phyloP scores from a whole-genome alignment of 148 eudicot species.

The Rhododendron kiyosumense region DNA sequence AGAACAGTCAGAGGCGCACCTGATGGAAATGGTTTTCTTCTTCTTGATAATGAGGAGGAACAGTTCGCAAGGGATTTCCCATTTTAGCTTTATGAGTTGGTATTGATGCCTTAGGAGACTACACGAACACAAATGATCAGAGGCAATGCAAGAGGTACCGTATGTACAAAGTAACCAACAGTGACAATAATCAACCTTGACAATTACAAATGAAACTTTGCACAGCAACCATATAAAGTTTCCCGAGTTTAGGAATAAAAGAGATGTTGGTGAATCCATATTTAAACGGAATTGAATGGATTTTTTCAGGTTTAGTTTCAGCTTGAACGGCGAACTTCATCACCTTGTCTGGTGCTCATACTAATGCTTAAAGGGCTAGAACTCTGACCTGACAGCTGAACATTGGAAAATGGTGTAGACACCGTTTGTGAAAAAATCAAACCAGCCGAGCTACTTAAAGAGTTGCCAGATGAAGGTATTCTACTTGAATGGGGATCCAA shows the following conservation, averaged over 20 bases:
- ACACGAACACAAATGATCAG: background rate
- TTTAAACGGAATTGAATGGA: conserved; percentile 5
- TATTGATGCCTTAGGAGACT: conserved; percentile 6
- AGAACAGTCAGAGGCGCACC: background rate
- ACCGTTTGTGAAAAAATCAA: conserved; percentile 31
- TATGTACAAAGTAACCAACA: background rate
- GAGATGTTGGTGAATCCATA: conserved; percentile 1
- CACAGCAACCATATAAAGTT: conserved; percentile 6
- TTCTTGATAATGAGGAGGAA: background rate
- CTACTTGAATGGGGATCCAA: conserved; percentile 27
- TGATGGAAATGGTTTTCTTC: background rate
- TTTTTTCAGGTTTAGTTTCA: conserved; percentile 14
- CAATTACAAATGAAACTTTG: conserved; percentile 1
- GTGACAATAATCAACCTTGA: background rate
- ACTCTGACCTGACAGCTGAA: conserved; percentile 31
- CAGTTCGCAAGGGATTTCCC: background rate
- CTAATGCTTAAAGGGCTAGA: conserved; percentile 17
- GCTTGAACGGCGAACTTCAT: conserved; percentile 34
- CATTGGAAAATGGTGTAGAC: conserved; percentile 24
- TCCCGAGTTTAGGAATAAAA: conserved; percentile 14
- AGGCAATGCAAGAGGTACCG: conserved; percentile 4
- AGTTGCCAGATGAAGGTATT: conserved; percentile 20
- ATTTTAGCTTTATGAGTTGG: conserved; percentile 7
- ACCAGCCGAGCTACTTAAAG: conserved; percentile 33
- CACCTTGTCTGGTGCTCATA: conserved; percentile 20